Conservation (phyloP, 2,329 filamentous ascomycete genomes). For the Arthrinium phaeospermum region DNA sequence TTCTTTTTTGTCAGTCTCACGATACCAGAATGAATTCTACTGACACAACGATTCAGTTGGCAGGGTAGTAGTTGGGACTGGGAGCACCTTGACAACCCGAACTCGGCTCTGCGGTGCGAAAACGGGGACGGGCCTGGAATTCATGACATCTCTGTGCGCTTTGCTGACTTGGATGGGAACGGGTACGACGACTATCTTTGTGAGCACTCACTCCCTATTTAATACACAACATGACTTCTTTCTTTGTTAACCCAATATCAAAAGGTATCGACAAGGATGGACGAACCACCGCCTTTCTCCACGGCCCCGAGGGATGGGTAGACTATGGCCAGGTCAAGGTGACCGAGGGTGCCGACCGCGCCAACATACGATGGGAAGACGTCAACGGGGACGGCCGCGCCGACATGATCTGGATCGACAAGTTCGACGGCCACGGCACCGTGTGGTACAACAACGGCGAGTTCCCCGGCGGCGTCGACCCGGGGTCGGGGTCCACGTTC, state of each 20-base stretch:
- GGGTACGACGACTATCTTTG: slow-evolving; percentile 40
- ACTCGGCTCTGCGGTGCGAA: slow-evolving; percentile 25
- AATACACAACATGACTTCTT: too few species aligned
- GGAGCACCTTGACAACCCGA: slow-evolving; percentile 20
- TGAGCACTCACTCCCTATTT: too few species aligned
- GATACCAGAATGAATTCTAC: neutral
- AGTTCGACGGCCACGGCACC: too few species aligned
- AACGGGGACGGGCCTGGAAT: slow-evolving; percentile 33
- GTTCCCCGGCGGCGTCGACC: too few species aligned
- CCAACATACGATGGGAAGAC: slow-evolving; percentile 44
- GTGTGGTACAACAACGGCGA: too few species aligned
- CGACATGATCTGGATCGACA: slow-evolving; percentile 29
- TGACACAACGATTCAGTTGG: neutral
- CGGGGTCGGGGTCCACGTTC: too few species aligned
- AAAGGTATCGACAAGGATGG: slow-evolving; percentile 34
- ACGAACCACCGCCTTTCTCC: slow-evolving; percentile 33
- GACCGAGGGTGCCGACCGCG: slow-evolving; percentile 38
- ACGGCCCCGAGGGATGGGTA: slow-evolving; percentile 24
- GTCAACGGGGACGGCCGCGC: slow-evolving; percentile 44
- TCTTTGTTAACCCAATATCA: too few species aligned
- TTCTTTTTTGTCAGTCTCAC: too few species aligned
- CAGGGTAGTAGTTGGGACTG: slow-evolving; percentile 17
- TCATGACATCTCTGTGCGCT: slow-evolving; percentile 36
- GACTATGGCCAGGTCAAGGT: slow-evolving; percentile 37
- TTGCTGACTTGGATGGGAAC: slow-evolving; percentile 40